phyloP scores from a whole-genome alignment of 306 rosid species.

The Cajanus cajan region DNA sequence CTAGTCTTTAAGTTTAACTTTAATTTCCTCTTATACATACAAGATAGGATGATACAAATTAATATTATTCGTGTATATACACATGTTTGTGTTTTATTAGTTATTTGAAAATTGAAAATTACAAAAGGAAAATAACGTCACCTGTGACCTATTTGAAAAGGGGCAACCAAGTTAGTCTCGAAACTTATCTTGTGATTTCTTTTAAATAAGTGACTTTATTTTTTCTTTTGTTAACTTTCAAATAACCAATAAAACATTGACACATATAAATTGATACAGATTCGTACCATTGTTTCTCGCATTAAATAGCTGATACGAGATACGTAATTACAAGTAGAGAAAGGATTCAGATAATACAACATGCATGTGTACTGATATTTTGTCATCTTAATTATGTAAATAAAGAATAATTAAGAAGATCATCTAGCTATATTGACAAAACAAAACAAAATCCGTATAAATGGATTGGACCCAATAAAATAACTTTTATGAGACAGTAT shows the following conservation, averaged over 20 bases:
- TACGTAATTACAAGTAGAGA: not conserved
- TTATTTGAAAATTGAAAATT: no score
- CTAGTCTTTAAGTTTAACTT: no score
- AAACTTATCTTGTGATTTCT: not conserved
- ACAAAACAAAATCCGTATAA: no score
- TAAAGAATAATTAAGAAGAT: not conserved
- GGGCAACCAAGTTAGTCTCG: not conserved
- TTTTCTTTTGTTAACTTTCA: not conserved
- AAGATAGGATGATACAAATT: no score
- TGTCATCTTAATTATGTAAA: not conserved
- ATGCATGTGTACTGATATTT: not conserved
- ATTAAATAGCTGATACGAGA: not conserved
- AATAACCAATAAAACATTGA: not conserved
- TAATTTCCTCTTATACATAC: no score
- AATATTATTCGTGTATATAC: no score
- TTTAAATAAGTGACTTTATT: no score
- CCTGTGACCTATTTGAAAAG: no score
- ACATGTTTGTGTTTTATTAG: no score
- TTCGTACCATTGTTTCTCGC: not conserved
- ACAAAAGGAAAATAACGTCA: no score
- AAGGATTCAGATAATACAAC: not conserved
- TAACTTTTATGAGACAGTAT: not conserved
- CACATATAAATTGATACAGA: no score
- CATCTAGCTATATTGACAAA: not conserved
- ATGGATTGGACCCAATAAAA: not conserved